phyloP scores from a whole-genome alignment of 2,329 filamentous ascomycete species.

The Stagonosporopsis vannaccii region DNA sequence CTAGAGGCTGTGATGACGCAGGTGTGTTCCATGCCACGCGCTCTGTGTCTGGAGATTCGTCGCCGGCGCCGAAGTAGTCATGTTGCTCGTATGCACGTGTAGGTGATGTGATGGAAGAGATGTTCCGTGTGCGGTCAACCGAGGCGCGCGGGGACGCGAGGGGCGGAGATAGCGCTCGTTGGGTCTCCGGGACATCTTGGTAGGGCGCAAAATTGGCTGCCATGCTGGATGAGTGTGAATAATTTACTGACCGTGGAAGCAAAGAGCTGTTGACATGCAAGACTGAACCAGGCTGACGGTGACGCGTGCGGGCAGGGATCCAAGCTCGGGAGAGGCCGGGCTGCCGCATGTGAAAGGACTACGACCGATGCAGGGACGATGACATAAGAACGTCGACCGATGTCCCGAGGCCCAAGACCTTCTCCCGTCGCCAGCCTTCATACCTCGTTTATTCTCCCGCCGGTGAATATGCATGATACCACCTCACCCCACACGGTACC shows the following conservation, averaged over 20 bases:
- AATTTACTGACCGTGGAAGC: neutral
- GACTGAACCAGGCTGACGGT: constrained; percentile 16
- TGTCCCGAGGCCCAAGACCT: constrained; percentile 7
- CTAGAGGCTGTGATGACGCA: constrained; percentile 6
- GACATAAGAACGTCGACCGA: constrained; percentile 11
- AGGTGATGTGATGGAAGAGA: constrained; percentile 40
- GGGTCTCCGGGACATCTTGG: constrained; percentile 88
- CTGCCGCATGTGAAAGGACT: constrained; percentile 21
- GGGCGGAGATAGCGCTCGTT: constrained; percentile 79
- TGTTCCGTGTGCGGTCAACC: constrained; percentile 42
- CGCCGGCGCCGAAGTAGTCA: constrained; percentile 46
- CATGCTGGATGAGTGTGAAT: constrained; percentile 25
- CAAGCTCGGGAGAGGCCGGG: constrained; percentile 6
- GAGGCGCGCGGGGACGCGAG: constrained; percentile 54
- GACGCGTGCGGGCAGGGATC: constrained; percentile 30
- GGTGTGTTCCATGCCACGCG: constrained; percentile 40
- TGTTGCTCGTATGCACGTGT: constrained; percentile 49
- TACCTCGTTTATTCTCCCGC: constrained; percentile 15
- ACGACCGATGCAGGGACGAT: constrained; percentile 2
- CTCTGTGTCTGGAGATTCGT: constrained; percentile 30
- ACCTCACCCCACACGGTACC: constrained; percentile 38
- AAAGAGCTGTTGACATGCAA: neutral
- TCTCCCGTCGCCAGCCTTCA: constrained; percentile 19
- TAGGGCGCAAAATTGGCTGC: constrained; percentile 84
- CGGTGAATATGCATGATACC: constrained; percentile 32